Base-by-base conservation (phyloP, 345 rosid species). In the Acer saccharum region DNA sequence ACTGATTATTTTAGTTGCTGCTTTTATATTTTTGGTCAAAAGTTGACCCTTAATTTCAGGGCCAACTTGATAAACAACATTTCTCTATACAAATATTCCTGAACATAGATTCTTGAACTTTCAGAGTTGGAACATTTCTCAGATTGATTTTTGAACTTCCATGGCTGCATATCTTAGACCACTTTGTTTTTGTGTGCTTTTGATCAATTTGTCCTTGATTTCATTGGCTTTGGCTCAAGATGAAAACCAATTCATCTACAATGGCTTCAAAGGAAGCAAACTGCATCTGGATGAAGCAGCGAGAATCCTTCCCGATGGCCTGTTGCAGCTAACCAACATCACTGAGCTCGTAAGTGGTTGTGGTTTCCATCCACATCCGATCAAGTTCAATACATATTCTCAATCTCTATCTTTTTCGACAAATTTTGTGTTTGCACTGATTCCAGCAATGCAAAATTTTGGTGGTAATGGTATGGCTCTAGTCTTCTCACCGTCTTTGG, bases 401-500 rank as follows among this genome's bases (percentile, higher is more conserved):
- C 6, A 32, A 32, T 32, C 35, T 25, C 80, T 75, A 25, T 83
- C 85, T 10, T 83, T 87, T 52, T 87, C 88, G 16, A 81, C 90
- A 27, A 79, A 61, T 20, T 88, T 88, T 60, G 86, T 85, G 10
- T 86, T 86, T 25, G 78, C 88, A 64, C 79, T 89, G 32, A 75
- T 85, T 65, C 74, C 77, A 18, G 80, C 83, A 46, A 3, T 39
- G 16, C 73, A 35, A 0, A 2, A 58, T 1, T 68, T 72, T 25
- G 85, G 85, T 0, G 90, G 92, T 71, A 75, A 87, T 60, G 92
- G 92, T 58, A 10, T 89, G 14, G 83, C 90, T 68, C 81, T 88
- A 27, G 68, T 71, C 70, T 81, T 89, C 29, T 79, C 92, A 46
- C 85, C 88, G 0, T 68, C 83, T 0, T 78, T 39, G 79, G 80